phyloP scores from a whole-genome alignment of 1,139 yeast genomes.

The Pichia sp. region DNA sequence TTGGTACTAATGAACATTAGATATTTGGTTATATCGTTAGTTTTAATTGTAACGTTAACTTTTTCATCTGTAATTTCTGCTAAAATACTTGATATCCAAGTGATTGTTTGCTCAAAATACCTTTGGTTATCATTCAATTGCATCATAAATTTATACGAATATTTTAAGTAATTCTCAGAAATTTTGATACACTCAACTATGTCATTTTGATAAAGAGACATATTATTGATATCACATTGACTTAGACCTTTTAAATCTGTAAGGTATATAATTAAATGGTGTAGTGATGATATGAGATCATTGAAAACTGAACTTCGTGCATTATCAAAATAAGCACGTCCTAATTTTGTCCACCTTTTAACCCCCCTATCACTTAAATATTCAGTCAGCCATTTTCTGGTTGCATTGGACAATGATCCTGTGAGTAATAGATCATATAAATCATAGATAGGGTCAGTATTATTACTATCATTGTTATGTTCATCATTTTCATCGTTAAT shows the following conservation, averaged over 20 bases:
- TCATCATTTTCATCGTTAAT: slow-evolving; percentile 1
- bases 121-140: slow-evolving; percentile 47
- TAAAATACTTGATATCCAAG: slow-evolving; percentile 37
- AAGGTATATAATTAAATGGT: slow-evolving; percentile 48
- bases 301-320: slow-evolving; percentile 42
- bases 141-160: slow-evolving; percentile 39
- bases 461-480: slow-evolving; percentile 1
- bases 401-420: slow-evolving; percentile 45
- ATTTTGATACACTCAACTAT: slow-evolving; percentile 30
- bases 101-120: slow-evolving; percentile 43
- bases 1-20: slow-evolving; percentile 19
- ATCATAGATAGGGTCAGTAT: slow-evolving; percentile 28
- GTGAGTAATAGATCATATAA: slow-evolving; percentile 51
- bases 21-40: slow-evolving; percentile 24
- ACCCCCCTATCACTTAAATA: slow-evolving; percentile 63
- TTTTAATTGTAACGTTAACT: slow-evolving; percentile 14
- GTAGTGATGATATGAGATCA: slow-evolving; percentile 50
- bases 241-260: slow-evolving; percentile 43
- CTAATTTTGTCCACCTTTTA: slow-evolving; percentile 50
- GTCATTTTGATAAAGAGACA: slow-evolving; percentile 29
- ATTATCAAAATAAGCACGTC: slow-evolving; percentile 44
- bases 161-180: slow-evolving; percentile 33
- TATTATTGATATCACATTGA: slow-evolving; percentile 27
- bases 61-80: slow-evolving; percentile 30
- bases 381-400: slow-evolving; percentile 44